Percentiles rank a stretch among this genome's conserved stretches.
Evolutionary conservation across 2,329 filamentous ascomycete species (phyloP).

Genomic region (Didymella exigua): DNA sequence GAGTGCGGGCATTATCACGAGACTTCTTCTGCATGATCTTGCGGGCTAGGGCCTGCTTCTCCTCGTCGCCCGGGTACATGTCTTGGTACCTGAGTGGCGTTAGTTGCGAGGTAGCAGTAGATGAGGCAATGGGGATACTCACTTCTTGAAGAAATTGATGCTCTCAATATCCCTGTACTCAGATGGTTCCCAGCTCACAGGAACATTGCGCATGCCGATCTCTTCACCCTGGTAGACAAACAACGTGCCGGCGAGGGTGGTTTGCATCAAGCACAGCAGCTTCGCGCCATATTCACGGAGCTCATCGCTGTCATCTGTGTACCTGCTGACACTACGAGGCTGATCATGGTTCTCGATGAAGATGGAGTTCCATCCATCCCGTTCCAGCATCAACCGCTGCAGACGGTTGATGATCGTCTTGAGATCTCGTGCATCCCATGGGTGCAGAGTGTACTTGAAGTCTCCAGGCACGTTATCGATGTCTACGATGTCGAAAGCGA

Average conservation of each 20-base stretch:
- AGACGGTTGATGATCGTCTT: conserved; percentile 42
- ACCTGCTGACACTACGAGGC: conserved; percentile 56
- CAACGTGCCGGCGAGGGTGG: conserved; percentile 54
- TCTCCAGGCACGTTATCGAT: conserved; percentile 47
- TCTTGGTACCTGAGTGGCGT: conserved; percentile 30
- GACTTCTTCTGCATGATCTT: conserved; percentile 62
- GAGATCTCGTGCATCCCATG: conserved; percentile 43
- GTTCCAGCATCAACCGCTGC: conserved; percentile 47
- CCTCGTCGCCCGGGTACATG: conserved; percentile 35
- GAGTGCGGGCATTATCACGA: conserved; percentile 70
- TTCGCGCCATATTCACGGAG: conserved; percentile 56
- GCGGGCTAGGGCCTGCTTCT: conserved; percentile 36
- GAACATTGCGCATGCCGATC: conserved; percentile 58
- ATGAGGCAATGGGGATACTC: background rate
- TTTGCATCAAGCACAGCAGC: conserved; percentile 55
- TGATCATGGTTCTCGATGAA: conserved; percentile 62
- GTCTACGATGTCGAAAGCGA: conserved; percentile 56
- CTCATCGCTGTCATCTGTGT: conserved; percentile 55
- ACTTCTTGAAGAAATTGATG: conserved; percentile 60
- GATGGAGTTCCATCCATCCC: conserved; percentile 55
- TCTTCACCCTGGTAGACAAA: conserved; percentile 60
- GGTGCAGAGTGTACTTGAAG: conserved; percentile 43
- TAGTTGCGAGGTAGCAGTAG: background rate
- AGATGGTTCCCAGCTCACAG: conserved; percentile 48
- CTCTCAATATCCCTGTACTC: conserved; percentile 62